Base-by-base conservation (phyloP, 192 early-diverging fungal genomes). In the Backusella morwellensis region DNA sequence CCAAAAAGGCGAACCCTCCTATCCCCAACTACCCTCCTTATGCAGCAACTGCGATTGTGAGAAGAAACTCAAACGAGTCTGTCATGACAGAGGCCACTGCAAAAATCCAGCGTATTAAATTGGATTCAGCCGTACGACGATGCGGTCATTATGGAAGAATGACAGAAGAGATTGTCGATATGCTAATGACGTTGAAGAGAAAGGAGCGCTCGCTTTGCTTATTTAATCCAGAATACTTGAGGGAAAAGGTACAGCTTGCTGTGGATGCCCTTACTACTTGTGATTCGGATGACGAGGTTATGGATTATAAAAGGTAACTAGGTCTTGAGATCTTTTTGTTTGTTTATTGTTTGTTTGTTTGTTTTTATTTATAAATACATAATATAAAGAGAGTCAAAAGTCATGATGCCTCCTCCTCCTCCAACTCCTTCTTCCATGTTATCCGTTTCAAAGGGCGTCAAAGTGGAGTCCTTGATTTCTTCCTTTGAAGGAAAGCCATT, bases 171-270 rank as follows among this genome's bases (percentile, higher is more conserved):
- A 85, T 86, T 47, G 83, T 86, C 4, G 85, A 86, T 12, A 63
- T 86, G 56, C 41, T 86, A n/a, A 63, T 86, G 74, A 81, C 83
- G 8, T 75, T 86, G 8, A 84, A 77, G 36, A 66, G 75, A 36
- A 86, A 86, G 50, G 85, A 86, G 42, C 74, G 85, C 4, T 77
- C 81, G 3, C 42, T 85, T 23, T 86, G 85, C 36, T 42, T 83
- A 21, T 86, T 86, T 38, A 86, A 86, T 59, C 68, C 40, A 5
- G 81, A 84, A n/a, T 82, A 81, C 29, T 63, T 86, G 34, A 74
- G 71, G 19, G 78, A 76, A 38, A 86, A 80, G 52, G 75, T 85
- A 32, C 1, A 72, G 32, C 66, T 77, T n/a, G 85, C 85, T 7
- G 68, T 52, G 26, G 71, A 73, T 41, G 83, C 85, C 21, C 59